These are phyloP conservation scores for Symbiodinium natans DNA, from an alignment of 73 alveolate species.

Conservation along the genomic window DNA sequence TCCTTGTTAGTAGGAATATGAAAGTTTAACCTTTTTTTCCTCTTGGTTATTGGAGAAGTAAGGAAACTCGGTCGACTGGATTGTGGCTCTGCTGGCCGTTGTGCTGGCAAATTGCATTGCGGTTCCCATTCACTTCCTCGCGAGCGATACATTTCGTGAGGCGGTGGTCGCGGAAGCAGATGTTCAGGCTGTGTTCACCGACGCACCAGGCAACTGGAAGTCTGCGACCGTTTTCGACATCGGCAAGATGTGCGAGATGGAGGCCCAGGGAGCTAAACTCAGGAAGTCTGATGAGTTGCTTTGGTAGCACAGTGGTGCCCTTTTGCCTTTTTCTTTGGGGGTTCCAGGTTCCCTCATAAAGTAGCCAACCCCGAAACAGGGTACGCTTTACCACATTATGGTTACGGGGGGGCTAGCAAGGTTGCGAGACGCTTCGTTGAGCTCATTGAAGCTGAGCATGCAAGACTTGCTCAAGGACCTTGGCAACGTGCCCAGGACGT, in stretches of 20 bases:
- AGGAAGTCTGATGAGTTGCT: neutral
- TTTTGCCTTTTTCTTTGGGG: too few relatives aligned
- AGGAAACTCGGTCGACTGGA: conserved; percentile 10
- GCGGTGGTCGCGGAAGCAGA: neutral
- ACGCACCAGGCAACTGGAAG: neutral
- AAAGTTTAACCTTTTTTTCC: too few relatives aligned
- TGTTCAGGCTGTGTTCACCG: neutral
- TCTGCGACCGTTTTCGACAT: neutral
- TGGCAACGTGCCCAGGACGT: neutral
- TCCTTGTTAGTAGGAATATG: too few relatives aligned
- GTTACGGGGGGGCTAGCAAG: too few relatives aligned
- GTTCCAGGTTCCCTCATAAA: too few relatives aligned
- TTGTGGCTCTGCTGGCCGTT: neutral
- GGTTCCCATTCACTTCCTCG: neutral
- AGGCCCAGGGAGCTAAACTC: conserved; percentile 2
- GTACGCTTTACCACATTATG: too few relatives aligned
- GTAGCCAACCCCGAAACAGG: too few relatives aligned
- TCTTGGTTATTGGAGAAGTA: too few relatives aligned
- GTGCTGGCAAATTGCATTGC: neutral
- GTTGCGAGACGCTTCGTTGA: neutral
- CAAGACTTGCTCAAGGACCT: neutral
- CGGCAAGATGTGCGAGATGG: neutral
- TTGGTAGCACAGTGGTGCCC: too few relatives aligned
- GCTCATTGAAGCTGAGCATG: neutral
- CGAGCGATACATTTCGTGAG: neutral